Evolutionary conservation across 116 monocot species (phyloP).

Genomic region (Papilionanthe hybrid): DNA sequence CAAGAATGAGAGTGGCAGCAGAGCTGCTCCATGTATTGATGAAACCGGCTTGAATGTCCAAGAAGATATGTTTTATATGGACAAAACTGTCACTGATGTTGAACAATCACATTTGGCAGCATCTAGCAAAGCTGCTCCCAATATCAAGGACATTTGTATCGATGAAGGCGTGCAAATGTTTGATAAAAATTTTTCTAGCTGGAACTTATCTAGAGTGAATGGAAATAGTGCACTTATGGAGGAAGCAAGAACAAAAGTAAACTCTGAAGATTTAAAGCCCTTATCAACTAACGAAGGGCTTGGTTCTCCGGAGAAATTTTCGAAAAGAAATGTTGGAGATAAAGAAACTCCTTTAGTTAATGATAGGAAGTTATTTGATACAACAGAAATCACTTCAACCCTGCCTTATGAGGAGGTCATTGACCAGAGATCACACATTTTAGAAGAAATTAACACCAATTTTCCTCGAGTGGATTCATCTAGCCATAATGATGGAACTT

Average conservation of each 20-base stretch:
- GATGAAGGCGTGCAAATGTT: slow-evolving; percentile 30
- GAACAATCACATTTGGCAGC: neutral
- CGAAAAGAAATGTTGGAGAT: slow-evolving; percentile 1
- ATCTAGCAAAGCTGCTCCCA: slow-evolving; percentile 21
- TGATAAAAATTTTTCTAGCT: slow-evolving; percentile 6
- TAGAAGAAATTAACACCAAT: neutral
- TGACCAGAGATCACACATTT: neutral
- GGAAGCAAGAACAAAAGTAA: neutral
- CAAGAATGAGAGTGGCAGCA: slow-evolving; percentile 4
- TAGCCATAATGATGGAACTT: neutral
- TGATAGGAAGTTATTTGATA: neutral
- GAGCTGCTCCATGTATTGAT: slow-evolving; percentile 6
- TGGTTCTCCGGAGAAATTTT: slow-evolving; percentile 9
- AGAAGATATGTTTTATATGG: slow-evolving; percentile 28
- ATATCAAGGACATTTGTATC: slow-evolving; percentile 52
- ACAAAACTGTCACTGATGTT: slow-evolving; percentile 33
- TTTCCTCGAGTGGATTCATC: neutral
- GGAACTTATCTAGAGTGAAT: neutral
- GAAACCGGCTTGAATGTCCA: neutral
- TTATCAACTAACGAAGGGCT: neutral
- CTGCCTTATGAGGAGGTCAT: neutral
- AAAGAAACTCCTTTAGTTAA: neutral
- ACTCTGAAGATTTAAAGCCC: slow-evolving; percentile 11
- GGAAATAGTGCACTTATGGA: slow-evolving; percentile 2
- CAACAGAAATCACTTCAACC: neutral